Evolutionary conservation across 2,329 filamentous ascomycete genomes (phyloP).

Genomic region (Atkinsonella hypoxylon): DNA sequence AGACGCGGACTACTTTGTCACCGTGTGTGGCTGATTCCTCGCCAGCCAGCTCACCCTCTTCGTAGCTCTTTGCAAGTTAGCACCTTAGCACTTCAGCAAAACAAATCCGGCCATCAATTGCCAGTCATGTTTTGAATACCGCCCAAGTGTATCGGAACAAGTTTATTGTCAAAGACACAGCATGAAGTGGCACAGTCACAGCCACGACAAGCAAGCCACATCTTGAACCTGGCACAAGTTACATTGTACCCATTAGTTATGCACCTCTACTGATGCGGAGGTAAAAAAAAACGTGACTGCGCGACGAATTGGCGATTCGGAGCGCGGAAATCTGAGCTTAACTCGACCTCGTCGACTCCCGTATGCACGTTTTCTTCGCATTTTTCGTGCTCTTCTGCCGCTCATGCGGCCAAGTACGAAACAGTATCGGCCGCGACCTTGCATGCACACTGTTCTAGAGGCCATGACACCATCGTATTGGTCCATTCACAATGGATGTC

Average conservation of each 20-base stretch:
- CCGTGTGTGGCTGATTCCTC: background rate
- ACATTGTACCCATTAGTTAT: too few species aligned
- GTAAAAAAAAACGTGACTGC: conserved; percentile 6
- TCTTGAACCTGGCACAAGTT: too few species aligned
- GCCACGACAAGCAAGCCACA: background rate
- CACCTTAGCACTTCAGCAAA: too few species aligned
- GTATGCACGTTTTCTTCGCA: background rate
- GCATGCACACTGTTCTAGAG: background rate
- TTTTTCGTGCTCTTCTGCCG: background rate
- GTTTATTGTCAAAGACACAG: too few species aligned
- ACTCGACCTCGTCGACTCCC: too few species aligned
- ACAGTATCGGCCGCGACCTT: background rate
- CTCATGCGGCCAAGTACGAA: background rate
- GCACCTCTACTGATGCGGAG: too few species aligned
- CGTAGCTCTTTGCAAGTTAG: too few species aligned
- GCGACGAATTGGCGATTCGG: conserved; percentile 7
- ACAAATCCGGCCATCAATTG: too few species aligned
- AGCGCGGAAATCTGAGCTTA: too few species aligned
- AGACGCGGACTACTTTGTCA: background rate
- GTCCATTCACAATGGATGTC: conserved; percentile 23
- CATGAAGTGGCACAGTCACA: background rate
- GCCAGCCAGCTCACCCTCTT: too few species aligned
- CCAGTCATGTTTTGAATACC: too few species aligned
- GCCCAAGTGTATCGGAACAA: too few species aligned
- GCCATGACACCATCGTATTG: conserved; percentile 8